Evolutionary conservation across 441 rosid genomes (phyloP), one percentile per base, ranked within the genome.

Genomic region (Mallotus japonicus): DNA sequence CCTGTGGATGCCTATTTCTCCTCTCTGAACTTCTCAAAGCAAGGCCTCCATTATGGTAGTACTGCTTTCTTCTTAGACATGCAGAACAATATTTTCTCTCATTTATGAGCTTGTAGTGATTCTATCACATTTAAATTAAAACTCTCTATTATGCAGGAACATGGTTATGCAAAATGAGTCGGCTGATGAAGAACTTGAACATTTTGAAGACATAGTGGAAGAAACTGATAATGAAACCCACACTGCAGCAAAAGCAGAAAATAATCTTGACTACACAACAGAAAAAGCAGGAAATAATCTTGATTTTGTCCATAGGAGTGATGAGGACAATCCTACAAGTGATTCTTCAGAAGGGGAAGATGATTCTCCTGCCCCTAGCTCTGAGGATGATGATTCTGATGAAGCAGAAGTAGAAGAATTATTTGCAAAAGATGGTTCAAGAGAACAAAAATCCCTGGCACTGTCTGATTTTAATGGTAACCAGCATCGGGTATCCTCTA

Each of bases 1-100:
- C 98, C 49, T 95, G 99, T 74, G 99, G 97, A 76, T 95, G 87
- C 82, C 91, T 95, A 54, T 93, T 95, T 84, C 95, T 91, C 73
- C 85, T 95, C 40, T 95, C 99, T 28, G 99, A 95, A 83, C 92
- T 93, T 73, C 94, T 93, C 69, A 95, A 90, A 85, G 89, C 97
- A 62, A 87, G 94, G 66, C 92, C 95, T 0, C 95, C 89, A 71
- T 82, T 95, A 65, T 95, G 98, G 98, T 95, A 86, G 75, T 77
- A 44, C 71, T 65, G 47, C 63, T 69, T 69, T 74, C 37, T 22
- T 54, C 51, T 24, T 69, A 12, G 51, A 75, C 63, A 28, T 65
- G 50, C 42, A 47, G n/a, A 40, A 40, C 37, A 1, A 34, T n/a
- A 9, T 11, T 15, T 63, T n/a, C 19, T 51, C 5, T 55, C 46